A percentile compares a stretch with the other conserved stretches of the same genome.
phyloP scores from a whole-genome alignment of 139 green algal species.

The Spirogloea muscicola region DNA sequence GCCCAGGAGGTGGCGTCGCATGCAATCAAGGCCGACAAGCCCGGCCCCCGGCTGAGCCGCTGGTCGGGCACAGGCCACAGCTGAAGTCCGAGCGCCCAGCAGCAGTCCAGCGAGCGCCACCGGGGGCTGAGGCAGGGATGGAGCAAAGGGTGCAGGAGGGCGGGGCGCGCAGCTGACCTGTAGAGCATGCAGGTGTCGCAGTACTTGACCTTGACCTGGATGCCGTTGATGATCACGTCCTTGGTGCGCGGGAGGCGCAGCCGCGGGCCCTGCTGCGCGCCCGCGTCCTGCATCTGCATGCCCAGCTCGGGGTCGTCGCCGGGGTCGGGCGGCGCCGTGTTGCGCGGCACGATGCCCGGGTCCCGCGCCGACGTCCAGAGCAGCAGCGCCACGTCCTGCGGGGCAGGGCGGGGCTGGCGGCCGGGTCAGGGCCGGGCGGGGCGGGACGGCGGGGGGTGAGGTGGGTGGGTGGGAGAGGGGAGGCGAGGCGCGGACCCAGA shows the following conservation, averaged over 20 bases:
- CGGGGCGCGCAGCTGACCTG: too few relatives aligned
- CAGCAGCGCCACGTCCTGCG: slow-evolving; percentile 23
- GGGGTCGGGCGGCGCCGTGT: slow-evolving; percentile 26
- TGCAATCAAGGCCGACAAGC: too few relatives aligned
- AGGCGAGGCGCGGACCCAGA: background rate
- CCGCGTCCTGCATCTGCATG: too few relatives aligned
- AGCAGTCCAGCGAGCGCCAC: too few relatives aligned
- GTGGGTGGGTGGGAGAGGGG: background rate
- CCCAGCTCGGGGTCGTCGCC: too few relatives aligned
- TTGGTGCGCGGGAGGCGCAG: slow-evolving; percentile 10
- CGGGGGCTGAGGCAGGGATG: too few relatives aligned
- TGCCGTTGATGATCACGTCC: slow-evolving; percentile 57
- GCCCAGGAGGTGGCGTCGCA: too few relatives aligned
- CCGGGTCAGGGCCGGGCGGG: background rate
- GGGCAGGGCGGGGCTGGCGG: background rate
- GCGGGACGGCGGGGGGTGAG: background rate
- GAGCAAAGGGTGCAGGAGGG: too few relatives aligned
- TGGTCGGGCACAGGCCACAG: too few relatives aligned
- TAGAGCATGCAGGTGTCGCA: slow-evolving; percentile 84
- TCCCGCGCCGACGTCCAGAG: slow-evolving; percentile 74
- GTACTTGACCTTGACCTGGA: slow-evolving; percentile 63
- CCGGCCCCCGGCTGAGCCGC: too few relatives aligned
- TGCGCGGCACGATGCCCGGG: slow-evolving; percentile 80
- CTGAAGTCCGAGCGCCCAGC: too few relatives aligned
- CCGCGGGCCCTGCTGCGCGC: too few relatives aligned